Percentiles rank a stretch among this genome's conserved stretches.
These are phyloP conservation scores for Talaromyces borbonicus DNA, from an alignment of 495 filamentous ascomycete species.

Conservation along the genomic window DNA sequence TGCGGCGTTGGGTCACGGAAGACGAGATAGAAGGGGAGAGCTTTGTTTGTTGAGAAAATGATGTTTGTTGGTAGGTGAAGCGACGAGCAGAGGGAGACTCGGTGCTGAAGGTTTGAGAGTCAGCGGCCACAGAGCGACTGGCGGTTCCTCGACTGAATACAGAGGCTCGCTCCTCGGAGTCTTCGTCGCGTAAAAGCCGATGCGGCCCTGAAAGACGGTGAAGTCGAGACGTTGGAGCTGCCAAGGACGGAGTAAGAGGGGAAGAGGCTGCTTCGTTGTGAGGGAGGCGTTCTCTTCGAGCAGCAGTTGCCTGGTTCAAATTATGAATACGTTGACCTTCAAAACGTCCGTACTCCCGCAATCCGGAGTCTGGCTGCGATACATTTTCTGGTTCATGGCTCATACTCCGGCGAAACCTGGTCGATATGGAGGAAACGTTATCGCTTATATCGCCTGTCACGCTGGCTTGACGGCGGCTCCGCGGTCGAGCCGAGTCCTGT, in stretches of 20 bases:
- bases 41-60: conserved; percentile 20
- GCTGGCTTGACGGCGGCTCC: conserved; percentile 16
- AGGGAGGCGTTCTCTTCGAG: conserved; percentile 46
- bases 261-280: conserved; percentile 50
- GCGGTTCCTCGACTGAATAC: conserved; percentile 18
- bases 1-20: conserved; percentile 32
- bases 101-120: conserved; percentile 21
- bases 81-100: conserved; percentile 18
- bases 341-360: conserved; percentile 56
- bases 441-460: conserved; percentile 24
- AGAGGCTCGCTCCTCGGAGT: conserved; percentile 13
- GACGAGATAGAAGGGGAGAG: conserved; percentile 32
- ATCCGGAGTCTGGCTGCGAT: conserved; percentile 39
- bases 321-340: conserved; percentile 63
- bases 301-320: conserved; percentile 26
- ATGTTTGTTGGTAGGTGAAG: conserved; percentile 23
- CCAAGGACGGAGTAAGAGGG: conserved; percentile 24
- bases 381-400: conserved; percentile 35
- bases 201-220: conserved; percentile 30
- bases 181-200: conserved; percentile 31
- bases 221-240: conserved; percentile 25
- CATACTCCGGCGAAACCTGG: conserved; percentile 25
- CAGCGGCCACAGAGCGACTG: conserved; percentile 32
- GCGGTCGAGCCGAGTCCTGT: conserved; percentile 11
- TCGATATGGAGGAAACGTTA: conserved; percentile 17